These are phyloP conservation scores for Thelephora aurantiotincta DNA, from an alignment of 768 basidiomycete genomes.

Conservation along the genomic window DNA sequence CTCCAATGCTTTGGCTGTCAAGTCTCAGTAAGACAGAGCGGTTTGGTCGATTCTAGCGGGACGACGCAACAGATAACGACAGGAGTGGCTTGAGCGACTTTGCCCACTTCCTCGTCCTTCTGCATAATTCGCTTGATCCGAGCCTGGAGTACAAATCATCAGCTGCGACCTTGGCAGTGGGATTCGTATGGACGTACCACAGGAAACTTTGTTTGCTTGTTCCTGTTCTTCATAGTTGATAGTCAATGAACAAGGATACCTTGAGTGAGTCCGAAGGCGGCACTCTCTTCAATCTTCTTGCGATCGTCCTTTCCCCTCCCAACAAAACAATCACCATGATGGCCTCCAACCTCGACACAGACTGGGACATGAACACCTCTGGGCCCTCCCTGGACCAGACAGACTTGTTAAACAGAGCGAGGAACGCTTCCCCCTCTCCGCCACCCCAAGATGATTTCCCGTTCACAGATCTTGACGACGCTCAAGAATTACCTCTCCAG, in stretches of 20 bases:
- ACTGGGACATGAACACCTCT: background rate
- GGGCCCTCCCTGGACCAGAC: background rate
- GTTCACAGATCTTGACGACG: slow-evolving; percentile 12
- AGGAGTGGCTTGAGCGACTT: slow-evolving; percentile 92
- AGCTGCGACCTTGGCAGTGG: background rate
- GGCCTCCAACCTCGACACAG: background rate
- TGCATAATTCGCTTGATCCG: slow-evolving; percentile 99
- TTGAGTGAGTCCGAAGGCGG: too few species aligned
- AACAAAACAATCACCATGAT: background rate
- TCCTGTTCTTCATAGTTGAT: slow-evolving; percentile 74
- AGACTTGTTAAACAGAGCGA: background rate
- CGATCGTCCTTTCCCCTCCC: too few species aligned
- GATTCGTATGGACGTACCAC: slow-evolving; percentile 40
- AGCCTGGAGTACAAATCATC: slow-evolving; percentile 35
- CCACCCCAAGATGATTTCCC: background rate
- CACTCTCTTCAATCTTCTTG: too few species aligned
- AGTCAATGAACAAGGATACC: background rate
- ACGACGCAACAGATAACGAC: slow-evolving; percentile 80
- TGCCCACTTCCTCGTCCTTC: slow-evolving; percentile 97
- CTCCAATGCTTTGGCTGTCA: slow-evolving; percentile 83
- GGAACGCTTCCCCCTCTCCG: background rate
- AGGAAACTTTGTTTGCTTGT: slow-evolving; percentile 84
- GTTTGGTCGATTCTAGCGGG: background rate
- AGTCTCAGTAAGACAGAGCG: background rate
- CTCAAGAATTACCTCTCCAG: slow-evolving; percentile 45